Evolutionary conservation across 2,329 filamentous ascomycete genomes (phyloP).

Genomic region (Penicillium sp.): DNA sequence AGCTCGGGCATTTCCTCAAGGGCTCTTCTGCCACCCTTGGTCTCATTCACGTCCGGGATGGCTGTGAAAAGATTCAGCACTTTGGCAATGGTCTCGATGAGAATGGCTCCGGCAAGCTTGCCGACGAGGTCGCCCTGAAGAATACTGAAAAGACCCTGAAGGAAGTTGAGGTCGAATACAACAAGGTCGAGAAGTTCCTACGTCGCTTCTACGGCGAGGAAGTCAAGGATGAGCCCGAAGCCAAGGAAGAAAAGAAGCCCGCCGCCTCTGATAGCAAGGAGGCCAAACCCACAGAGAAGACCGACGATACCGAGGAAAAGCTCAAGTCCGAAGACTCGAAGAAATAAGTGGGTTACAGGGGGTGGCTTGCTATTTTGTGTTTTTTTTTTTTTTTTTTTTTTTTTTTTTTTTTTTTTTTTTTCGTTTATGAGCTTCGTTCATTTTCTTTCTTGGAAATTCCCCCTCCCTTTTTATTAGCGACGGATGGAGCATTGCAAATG

Average conservation of each 20-base stretch:
- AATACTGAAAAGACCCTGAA: conserved; percentile 73
- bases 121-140: conserved; percentile 71
- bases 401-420: conserved; percentile 23
- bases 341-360: conserved; percentile 17
- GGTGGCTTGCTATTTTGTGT: conserved; percentile 21
- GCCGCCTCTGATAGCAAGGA: conserved; percentile 10
- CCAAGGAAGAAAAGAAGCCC: conserved; percentile 18
- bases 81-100: conserved; percentile 83
- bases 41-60: conserved; percentile 86
- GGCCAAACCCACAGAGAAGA: conserved; percentile 23
- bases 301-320: conserved; percentile 15
- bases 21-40: conserved; percentile 95
- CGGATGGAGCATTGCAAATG: conserved; percentile 37
- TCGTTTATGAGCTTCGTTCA: conserved; percentile 1
- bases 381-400: conserved; percentile 23
- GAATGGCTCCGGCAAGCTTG: conserved; percentile 71
- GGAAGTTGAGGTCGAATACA: conserved; percentile 77
- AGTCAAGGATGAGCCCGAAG: conserved; percentile 22
- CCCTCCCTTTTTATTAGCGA: conserved; percentile 31
- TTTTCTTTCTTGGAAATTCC: conserved; percentile 5
- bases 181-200: conserved; percentile 73
- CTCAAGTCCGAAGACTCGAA: conserved; percentile 9
- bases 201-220: conserved; percentile 70
- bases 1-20: conserved; percentile 94
- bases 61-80: conserved; percentile 95